These are phyloP conservation scores for Carex parvula DNA, from an alignment of 176 grass and related monocot genomes.

Conservation along the genomic window DNA sequence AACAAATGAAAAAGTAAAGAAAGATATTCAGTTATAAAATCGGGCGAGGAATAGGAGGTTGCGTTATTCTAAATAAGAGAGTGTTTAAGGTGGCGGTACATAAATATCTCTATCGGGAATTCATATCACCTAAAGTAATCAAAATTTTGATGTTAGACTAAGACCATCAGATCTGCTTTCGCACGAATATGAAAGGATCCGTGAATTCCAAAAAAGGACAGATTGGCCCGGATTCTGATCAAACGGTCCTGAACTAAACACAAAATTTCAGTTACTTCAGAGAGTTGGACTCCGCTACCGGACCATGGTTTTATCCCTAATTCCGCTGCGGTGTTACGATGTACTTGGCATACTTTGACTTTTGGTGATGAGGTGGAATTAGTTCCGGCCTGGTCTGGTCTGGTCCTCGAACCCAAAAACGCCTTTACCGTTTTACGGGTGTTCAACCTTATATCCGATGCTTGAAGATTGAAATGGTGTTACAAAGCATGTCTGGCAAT, in stretches of 20 bases:
- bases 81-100: background rate
- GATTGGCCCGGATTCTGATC: no score
- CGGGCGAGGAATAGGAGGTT: background rate
- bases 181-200: no score
- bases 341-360: background rate
- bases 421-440: background rate
- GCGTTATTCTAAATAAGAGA: conserved; percentile 1
- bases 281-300: no score
- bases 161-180: no score
- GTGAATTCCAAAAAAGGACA: no score
- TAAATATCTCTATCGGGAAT: conserved; percentile 4
- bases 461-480: background rate
- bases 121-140: no score
- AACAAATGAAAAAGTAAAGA: background rate
- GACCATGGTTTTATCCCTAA: conserved; percentile 25
- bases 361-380: background rate
- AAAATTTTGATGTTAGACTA: no score
- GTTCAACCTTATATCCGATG: background rate
- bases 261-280: no score
- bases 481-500: no score
- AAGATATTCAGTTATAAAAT: background rate
- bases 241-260: no score
- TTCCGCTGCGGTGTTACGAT: conserved; percentile 1
- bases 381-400: background rate
- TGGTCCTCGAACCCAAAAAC: background rate